Conservation (phyloP, 2,329 filamentous ascomycete genomes). For the Neonectria sp. region DNA sequence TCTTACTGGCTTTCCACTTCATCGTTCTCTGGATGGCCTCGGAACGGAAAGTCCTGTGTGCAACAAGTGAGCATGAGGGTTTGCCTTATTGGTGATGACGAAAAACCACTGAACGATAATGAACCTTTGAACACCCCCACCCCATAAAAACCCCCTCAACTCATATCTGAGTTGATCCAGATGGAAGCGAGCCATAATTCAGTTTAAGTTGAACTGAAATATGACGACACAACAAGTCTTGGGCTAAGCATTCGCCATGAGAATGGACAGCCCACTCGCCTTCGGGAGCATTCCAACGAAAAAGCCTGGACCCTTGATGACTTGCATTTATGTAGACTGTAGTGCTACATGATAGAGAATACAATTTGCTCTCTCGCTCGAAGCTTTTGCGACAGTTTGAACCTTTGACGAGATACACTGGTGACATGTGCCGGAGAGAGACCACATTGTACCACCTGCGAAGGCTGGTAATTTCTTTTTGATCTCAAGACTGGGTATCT, state of each 20-base stretch:
- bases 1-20: conserved; percentile 54
- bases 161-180: background rate
- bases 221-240: no score
- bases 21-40: conserved; percentile 53
- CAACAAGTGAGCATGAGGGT: conserved; percentile 42
- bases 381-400: background rate
- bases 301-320: background rate
- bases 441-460: no score
- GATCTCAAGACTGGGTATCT: background rate
- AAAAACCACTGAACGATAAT: conserved; percentile 5
- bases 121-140: background rate
- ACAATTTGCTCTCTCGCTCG: background rate
- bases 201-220: background rate
- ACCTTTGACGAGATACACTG: background rate
- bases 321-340: background rate
- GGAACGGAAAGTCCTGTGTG: conserved; percentile 54
- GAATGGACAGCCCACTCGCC: background rate
- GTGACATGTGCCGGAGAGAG: no score
- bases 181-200: background rate
- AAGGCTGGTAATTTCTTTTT: background rate
- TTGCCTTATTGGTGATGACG: conserved; percentile 50
- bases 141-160: background rate
- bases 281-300: no score
- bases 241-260: background rate
- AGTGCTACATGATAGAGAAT: background rate